Evolutionary conservation across 2,329 filamentous ascomycete species (phyloP).

Genomic region (Calycina marina): DNA sequence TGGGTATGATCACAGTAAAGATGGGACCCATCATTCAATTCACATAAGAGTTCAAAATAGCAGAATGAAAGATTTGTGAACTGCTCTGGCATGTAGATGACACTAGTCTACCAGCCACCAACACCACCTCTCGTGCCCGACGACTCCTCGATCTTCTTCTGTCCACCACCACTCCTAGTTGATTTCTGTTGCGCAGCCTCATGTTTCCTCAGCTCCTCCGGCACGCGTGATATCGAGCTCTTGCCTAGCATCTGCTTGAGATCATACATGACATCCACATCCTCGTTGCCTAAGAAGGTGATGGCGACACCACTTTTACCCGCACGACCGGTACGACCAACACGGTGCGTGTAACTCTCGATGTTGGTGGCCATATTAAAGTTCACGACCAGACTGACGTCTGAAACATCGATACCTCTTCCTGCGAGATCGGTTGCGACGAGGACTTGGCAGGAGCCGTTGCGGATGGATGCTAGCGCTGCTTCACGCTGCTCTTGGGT

Average conservation of each 20-base stretch:
- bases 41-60: too few species aligned
- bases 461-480: constrained; percentile 71
- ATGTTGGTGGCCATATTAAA: constrained; percentile 97
- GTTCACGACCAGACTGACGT: constrained; percentile 89
- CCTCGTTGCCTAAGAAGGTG: constrained; percentile 86
- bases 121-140: constrained; percentile 25
- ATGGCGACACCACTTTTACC: constrained; percentile 94
- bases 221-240: constrained; percentile 73
- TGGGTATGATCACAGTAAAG: too few species aligned
- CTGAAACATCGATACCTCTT: constrained; percentile 92
- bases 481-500: constrained; percentile 97
- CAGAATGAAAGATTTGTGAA: too few species aligned
- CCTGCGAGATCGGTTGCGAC: constrained; percentile 93
- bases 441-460: constrained; percentile 68
- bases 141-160: constrained; percentile 32
- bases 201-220: constrained; percentile 80
- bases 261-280: constrained; percentile 83
- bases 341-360: constrained; percentile 90
- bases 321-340: constrained; percentile 92
- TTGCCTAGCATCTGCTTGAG: constrained; percentile 92
- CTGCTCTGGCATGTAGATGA: too few species aligned
- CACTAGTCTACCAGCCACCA: constrained; percentile 18
- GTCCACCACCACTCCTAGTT: constrained; percentile 27
- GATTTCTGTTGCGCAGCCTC: constrained; percentile 83
- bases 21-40: too few species aligned